These are phyloP conservation scores for Fraxinus floribunda DNA, from an alignment of 305 asterid species.

Conservation along the genomic window DNA sequence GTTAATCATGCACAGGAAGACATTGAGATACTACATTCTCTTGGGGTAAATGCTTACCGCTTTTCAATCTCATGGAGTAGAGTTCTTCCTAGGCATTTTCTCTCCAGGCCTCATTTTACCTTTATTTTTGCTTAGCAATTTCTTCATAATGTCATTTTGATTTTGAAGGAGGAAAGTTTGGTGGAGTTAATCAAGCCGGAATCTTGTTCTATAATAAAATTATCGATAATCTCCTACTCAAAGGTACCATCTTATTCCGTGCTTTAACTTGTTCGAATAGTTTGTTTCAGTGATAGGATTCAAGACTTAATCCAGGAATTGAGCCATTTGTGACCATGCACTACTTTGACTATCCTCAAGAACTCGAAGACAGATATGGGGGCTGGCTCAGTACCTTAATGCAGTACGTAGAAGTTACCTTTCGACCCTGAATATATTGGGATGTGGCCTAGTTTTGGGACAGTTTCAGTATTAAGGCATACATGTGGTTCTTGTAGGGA, in stretches of 20 bases:
- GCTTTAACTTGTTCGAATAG: background rate
- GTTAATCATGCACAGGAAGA: slow-evolving; percentile 55
- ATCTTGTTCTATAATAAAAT: slow-evolving; percentile 57
- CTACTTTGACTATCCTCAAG: slow-evolving; percentile 77
- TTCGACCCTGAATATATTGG: background rate
- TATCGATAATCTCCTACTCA: slow-evolving; percentile 51
- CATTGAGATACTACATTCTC: slow-evolving; percentile 60
- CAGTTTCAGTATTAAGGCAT: background rate
- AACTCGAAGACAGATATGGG: slow-evolving; percentile 54
- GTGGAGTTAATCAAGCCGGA: slow-evolving; percentile 55
- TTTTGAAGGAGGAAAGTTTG: slow-evolving; percentile 59
- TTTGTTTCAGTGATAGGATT: background rate
- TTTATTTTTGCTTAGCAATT: background rate
- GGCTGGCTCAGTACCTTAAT: slow-evolving; percentile 84
- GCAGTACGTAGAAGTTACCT: slow-evolving; percentile 54
- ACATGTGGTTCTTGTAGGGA: slow-evolving; percentile 42
- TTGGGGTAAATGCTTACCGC: slow-evolving; percentile 67
- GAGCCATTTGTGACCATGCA: slow-evolving; percentile 77
- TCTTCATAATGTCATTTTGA: slow-evolving; percentile 10
- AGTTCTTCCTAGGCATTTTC: slow-evolving; percentile 61
- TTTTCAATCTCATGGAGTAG: slow-evolving; percentile 78
- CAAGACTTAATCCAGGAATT: slow-evolving; percentile 46
- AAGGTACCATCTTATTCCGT: slow-evolving; percentile 39
- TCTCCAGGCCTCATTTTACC: background rate
- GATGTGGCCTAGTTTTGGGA: background rate